Percentiles rank a stretch among this genome's conserved stretches.
phyloP scores from a whole-genome alignment of 2,329 filamentous ascomycete genomes.

The Amauroascus niger region DNA sequence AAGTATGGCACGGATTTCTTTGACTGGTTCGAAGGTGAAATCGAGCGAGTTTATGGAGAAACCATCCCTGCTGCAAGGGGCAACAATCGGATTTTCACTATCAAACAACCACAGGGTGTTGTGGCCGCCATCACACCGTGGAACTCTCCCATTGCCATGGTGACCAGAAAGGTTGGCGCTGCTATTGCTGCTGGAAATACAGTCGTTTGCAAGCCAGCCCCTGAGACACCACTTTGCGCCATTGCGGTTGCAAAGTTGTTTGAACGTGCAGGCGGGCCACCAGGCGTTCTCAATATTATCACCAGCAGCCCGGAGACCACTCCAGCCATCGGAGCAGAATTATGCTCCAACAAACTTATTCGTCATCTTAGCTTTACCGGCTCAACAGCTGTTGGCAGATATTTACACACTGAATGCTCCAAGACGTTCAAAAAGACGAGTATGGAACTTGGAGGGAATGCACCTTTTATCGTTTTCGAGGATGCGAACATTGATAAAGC shows the following conservation, averaged over 20 bases:
- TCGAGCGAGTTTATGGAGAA: constrained; percentile 8
- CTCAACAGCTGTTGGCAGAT: constrained; percentile 24
- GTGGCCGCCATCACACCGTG: constrained; percentile 44
- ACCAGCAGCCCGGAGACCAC: constrained; percentile 61
- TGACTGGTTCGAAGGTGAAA: constrained; percentile 11
- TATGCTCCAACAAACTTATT: constrained; percentile 43
- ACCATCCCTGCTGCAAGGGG: constrained; percentile 7
- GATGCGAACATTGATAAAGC: constrained; percentile 32
- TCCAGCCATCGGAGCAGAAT: constrained; percentile 12
- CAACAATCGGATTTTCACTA: constrained; percentile 10
- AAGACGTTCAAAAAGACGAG: constrained; percentile 32
- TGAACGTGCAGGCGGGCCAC: constrained; percentile 15
- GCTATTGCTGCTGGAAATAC: constrained; percentile 22
- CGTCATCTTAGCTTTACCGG: constrained; percentile 59
- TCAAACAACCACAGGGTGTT: constrained; percentile 12
- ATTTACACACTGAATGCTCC: constrained; percentile 25
- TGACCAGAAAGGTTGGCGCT: constrained; percentile 22
- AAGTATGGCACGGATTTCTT: constrained; percentile 15
- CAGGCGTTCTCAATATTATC: constrained; percentile 63
- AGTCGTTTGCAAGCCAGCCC: constrained; percentile 46
- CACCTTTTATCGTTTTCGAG: constrained; percentile 31
- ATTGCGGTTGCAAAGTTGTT: constrained; percentile 44
- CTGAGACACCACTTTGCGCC: constrained; percentile 75
- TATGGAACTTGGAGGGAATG: constrained; percentile 38
- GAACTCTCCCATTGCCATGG: constrained; percentile 33